Percentiles rank a stretch among this genome's conserved stretches.
phyloP scores from a whole-genome alignment of 768 basidiomycete genomes.

The Boletus subcaerulescens region DNA sequence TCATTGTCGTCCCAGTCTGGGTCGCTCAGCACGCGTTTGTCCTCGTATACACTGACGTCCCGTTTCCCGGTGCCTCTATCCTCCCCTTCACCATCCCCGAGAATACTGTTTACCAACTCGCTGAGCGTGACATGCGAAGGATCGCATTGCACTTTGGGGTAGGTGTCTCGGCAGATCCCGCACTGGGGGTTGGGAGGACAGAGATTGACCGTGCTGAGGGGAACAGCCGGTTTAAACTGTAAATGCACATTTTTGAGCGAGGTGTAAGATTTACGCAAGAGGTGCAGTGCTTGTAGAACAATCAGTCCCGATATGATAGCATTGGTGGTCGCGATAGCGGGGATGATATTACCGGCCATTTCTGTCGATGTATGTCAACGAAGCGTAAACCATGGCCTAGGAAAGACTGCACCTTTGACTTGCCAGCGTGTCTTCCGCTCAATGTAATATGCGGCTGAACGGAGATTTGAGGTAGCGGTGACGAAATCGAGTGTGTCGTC shows the following conservation, averaged over 20 bases:
- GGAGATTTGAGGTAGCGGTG: slow-evolving; percentile 89
- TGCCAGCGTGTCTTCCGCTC: slow-evolving; percentile 90
- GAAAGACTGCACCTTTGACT: slow-evolving; percentile 70
- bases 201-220: slow-evolving; percentile 67
- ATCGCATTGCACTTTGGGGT: slow-evolving; percentile 73
- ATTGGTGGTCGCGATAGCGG: slow-evolving; percentile 98
- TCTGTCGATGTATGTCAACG: slow-evolving; percentile 44
- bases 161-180: slow-evolving; percentile 84
- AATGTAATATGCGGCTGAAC: slow-evolving; percentile 89
- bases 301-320: slow-evolving; percentile 95
- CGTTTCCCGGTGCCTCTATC: slow-evolving; percentile 36
- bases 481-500: slow-evolving; percentile 97
- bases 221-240: slow-evolving; percentile 74
- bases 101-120: slow-evolving; percentile 65
- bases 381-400: not conserved
- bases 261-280: slow-evolving; percentile 64
- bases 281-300: slow-evolving; percentile 86
- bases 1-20: slow-evolving; percentile 59
- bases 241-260: slow-evolving; percentile 72
- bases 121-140: slow-evolving; percentile 64
- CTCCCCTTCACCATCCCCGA: slow-evolving; percentile 47
- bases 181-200: slow-evolving; percentile 74
- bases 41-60: slow-evolving; percentile 86
- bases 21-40: slow-evolving; percentile 81
- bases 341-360: slow-evolving; percentile 99